Evolutionary conservation across 2,329 filamentous ascomycete genomes (phyloP).

Genomic region (Aspergillus sp.): DNA sequence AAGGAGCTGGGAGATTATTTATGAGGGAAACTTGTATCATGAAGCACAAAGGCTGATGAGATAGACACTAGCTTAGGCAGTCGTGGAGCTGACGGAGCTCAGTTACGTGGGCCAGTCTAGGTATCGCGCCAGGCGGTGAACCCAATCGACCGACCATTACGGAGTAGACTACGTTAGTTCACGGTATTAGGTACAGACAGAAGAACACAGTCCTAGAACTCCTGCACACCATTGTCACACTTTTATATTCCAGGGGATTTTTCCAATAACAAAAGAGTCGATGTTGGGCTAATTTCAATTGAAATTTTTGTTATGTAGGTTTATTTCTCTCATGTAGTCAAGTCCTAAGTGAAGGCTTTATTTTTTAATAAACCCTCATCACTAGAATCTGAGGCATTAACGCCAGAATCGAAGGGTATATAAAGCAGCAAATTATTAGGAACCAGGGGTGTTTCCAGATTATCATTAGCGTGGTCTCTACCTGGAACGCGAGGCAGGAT

Average conservation of each 20-base stretch:
- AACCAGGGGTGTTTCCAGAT: background rate
- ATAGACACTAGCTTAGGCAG: constrained; percentile 27
- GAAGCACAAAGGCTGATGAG: constrained; percentile 16
- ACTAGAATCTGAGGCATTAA: background rate
- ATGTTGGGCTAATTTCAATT: background rate
- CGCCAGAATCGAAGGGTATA: background rate
- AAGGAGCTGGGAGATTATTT: background rate
- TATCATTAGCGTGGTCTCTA: constrained; percentile 6
- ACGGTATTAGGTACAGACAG: background rate
- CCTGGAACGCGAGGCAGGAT: constrained; percentile 2
- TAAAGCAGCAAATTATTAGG: background rate
- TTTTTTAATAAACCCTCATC: background rate
- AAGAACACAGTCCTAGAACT: background rate
- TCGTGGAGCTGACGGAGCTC: constrained; percentile 41
- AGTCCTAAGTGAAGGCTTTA: background rate
- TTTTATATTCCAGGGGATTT: background rate
- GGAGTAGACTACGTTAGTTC: background rate
- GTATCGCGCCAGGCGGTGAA: constrained; percentile 15
- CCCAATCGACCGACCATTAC: background rate
- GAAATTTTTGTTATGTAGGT: background rate
- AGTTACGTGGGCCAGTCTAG: constrained; percentile 21
- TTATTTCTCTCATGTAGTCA: background rate
- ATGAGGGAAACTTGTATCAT: constrained; percentile 15
- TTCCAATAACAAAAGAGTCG: background rate
- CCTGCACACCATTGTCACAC: background rate